A percentile compares a stretch with the other conserved stretches of the same genome.
phyloP scores from a whole-genome alignment of 192 early-diverging fungal species.

The Dimargaris cristalligena region DNA sequence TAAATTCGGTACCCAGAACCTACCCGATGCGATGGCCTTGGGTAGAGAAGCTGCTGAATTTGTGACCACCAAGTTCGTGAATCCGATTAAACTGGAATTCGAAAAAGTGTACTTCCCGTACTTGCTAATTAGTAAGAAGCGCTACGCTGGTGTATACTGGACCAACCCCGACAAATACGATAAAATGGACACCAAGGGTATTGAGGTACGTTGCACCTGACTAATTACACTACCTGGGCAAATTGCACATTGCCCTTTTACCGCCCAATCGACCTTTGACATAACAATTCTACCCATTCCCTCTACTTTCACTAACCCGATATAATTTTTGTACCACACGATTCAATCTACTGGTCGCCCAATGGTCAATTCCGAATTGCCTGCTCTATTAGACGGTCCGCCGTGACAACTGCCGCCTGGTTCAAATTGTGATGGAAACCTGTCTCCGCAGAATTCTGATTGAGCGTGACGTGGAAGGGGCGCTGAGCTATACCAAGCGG shows the following conservation, averaged over 20 bases:
- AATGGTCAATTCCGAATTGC: background rate
- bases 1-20: constrained; percentile 70
- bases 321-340: no score
- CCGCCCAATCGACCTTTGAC: no score
- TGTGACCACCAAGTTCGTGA: constrained; percentile 73
- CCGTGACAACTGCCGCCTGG: constrained; percentile 86
- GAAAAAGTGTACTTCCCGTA: constrained; percentile 99
- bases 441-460: constrained; percentile 80
- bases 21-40: constrained; percentile 74
- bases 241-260: no score
- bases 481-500: constrained; percentile 68
- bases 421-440: constrained; percentile 82
- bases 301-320: no score
- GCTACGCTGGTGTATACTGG: constrained; percentile 97
- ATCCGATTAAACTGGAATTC: constrained; percentile 96
- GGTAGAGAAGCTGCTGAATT: constrained; percentile 70
- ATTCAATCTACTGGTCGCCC: background rate
- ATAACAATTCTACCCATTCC: no score
- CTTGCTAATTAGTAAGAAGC: constrained; percentile 94
- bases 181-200: constrained; percentile 93
- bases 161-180: constrained; percentile 83
- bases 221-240: no score
- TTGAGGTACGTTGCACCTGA: constrained; percentile 60
- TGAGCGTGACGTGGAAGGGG: constrained; percentile 74
- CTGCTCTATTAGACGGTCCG: constrained; percentile 89